A percentile compares a stretch with the other conserved stretches of the same genome.
Conservation (phyloP, 306 rosid species). For the Hylodesmum podocarpum region DNA sequence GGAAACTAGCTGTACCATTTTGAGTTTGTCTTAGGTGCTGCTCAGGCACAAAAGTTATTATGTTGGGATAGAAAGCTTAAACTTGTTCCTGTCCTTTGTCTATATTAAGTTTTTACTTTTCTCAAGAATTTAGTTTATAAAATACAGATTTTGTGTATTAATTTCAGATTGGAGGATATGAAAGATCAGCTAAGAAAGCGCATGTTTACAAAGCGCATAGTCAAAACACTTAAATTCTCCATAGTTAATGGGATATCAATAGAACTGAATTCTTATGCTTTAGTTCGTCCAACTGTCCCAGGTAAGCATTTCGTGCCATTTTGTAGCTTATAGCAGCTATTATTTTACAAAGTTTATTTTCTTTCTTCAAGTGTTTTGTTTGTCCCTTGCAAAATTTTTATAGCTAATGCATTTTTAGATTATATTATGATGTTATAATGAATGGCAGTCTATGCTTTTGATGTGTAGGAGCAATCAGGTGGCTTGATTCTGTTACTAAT, state of each 20-base stretch:
- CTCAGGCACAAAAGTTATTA: not conserved
- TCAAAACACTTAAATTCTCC: constrained; percentile 61
- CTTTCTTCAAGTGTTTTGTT: constrained; percentile 11
- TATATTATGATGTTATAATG: constrained; percentile 10
- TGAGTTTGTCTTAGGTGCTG: not conserved
- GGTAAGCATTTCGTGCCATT: constrained; percentile 47
- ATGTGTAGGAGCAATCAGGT: constrained; percentile 71
- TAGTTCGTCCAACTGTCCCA: constrained; percentile 81
- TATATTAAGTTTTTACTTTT: not conserved
- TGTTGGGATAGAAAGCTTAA: constrained; percentile 6
- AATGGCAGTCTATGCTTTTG: constrained; percentile 31
- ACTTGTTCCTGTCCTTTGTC: not conserved
- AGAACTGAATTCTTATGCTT: constrained; percentile 76
- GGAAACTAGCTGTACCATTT: not conserved
- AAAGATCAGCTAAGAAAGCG: constrained; percentile 87
- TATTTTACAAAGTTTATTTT: constrained; percentile 8
- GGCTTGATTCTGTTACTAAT: constrained; percentile 95
- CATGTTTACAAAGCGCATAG: constrained; percentile 84
- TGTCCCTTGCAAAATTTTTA: constrained; percentile 11
- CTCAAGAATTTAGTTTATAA: not conserved
- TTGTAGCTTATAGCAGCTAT: constrained; percentile 17
- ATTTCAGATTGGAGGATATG: constrained; percentile 84
- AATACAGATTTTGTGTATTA: not conserved
- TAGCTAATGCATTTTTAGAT: constrained; percentile 25
- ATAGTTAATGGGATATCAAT: constrained; percentile 69